Base-by-base conservation (phyloP, 768 basidiomycete genomes). In the Candolleomyces eurysporus region DNA sequence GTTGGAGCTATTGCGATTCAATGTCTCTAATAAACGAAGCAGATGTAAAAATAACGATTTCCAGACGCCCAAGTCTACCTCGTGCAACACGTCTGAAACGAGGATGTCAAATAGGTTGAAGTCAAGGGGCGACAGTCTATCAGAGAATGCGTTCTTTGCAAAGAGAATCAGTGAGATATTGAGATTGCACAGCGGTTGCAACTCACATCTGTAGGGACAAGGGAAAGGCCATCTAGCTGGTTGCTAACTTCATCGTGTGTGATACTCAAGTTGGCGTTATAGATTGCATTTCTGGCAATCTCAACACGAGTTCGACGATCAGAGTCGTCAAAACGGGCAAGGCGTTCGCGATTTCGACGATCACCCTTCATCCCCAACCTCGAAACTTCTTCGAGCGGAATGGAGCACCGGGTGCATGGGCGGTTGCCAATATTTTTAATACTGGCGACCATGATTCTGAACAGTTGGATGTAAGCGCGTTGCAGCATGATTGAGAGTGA, bases 21-120 rank as follows among this genome's bases (percentile, higher is more conserved):
- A 32, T 10, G 69, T 61, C 59, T 70, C 53, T 0, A 78, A 61
- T 11, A 79, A 63, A 0, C 72, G 70, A 7, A 79, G 60, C 0
- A 79, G 64, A 55, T 79, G 79, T 0, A 60, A 69, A 50, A 78
- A 74, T 0, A 75, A n/a, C 0, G 68, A 60, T 60, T 76, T 79
- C 75, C 75, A 76, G 2, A 73, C 72, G 2, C 78, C 77, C 4
- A 78, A 65, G 57, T 79, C 77, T 53, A 76, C 65, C 55, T 79
- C 77, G 61, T 79, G 77, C 42, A 79, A 57, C 6, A 78, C 61
- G 51, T 78, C 77, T 0, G 64, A 59, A 0, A 68, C 68, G 31
- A 76, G 65, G 55, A 76, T 65, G 0, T 40, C 39, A 45, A 62
- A 72, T 2, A 70, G 60, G 48, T 73, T 65, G 49, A 74, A 69